Percentiles rank a stretch among this genome's conserved stretches.
Conservation (phyloP, 495 filamentous ascomycete genomes). For the Oidiodendron maius region DNA sequence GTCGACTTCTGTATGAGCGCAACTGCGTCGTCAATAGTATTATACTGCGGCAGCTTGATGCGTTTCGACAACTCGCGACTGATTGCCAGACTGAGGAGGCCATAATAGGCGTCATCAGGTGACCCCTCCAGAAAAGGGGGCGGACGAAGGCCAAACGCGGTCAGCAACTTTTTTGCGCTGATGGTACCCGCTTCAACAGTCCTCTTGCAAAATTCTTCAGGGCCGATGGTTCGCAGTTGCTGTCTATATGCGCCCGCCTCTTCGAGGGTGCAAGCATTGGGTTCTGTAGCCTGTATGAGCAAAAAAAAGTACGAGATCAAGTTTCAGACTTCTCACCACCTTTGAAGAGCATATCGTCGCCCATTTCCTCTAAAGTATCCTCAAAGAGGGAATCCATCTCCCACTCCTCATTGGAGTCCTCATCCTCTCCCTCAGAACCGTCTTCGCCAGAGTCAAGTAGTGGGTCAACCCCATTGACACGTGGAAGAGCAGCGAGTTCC, state of each 20-base stretch:
- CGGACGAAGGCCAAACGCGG: slow-evolving; percentile 81
- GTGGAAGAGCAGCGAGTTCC: slow-evolving; percentile 4
- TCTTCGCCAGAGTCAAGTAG: slow-evolving; percentile 27
- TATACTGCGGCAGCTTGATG: slow-evolving; percentile 73
- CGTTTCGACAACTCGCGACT: slow-evolving; percentile 78
- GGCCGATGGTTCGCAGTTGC: slow-evolving; percentile 67
- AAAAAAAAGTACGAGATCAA: no score
- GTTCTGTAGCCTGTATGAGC: slow-evolving; percentile 8
- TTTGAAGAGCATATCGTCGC: slow-evolving; percentile 43
- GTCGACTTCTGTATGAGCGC: slow-evolving; percentile 61
- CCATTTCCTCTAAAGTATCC: slow-evolving; percentile 44
- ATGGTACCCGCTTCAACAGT: slow-evolving; percentile 64
- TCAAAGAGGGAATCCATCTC: slow-evolving; percentile 47
- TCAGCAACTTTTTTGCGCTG: slow-evolving; percentile 77
- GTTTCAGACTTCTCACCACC: slow-evolving; percentile 27
- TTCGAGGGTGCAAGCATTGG: slow-evolving; percentile 55
- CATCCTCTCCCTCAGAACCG: slow-evolving; percentile 21
- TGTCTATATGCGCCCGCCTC: slow-evolving; percentile 64
- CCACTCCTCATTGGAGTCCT: slow-evolving; percentile 42
- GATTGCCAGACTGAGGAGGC: slow-evolving; percentile 69
- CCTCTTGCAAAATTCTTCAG: slow-evolving; percentile 65
- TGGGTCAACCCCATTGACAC: slow-evolving; percentile 23
- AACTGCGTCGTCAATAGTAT: slow-evolving; percentile 84
- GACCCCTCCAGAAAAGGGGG: slow-evolving; percentile 71
- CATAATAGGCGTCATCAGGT: slow-evolving; percentile 67